Conservation (phyloP, 768 basidiomycete genomes). For the Podaxis sp. region DNA sequence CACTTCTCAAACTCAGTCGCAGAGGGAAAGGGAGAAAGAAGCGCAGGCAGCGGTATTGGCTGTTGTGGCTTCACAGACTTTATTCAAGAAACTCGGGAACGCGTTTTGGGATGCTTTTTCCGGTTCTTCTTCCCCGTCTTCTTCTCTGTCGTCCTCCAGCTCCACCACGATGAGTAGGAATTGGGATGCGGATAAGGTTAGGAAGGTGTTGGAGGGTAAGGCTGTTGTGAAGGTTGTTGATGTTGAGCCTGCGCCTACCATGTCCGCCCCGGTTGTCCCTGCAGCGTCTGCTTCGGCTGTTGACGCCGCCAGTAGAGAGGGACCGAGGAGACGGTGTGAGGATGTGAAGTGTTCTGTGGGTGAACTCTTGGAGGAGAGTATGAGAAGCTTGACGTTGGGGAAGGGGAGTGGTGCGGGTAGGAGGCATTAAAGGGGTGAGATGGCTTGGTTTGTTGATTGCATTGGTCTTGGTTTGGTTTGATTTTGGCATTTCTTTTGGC, state of each 20-base stretch:
- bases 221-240: conserved; percentile 80
- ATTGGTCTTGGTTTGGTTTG: neutral
- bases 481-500: neutral
- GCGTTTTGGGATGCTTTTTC: conserved; percentile 92
- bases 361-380: conserved; percentile 60
- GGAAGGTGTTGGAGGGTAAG: conserved; percentile 76
- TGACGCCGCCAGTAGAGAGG: neutral
- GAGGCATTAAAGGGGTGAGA: neutral
- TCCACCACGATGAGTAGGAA: conserved; percentile 19
- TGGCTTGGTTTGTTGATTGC: neutral
- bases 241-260: conserved; percentile 43
- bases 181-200: conserved; percentile 73
- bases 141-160: conserved; percentile 21
- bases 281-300: neutral
- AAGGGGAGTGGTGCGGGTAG: conserved; percentile 37
- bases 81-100: conserved; percentile 61
- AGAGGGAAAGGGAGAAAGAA: conserved; percentile 24
- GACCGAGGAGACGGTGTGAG: conserved; percentile 10
- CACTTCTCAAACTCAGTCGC: conserved; percentile 17
- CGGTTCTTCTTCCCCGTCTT: conserved; percentile 32
- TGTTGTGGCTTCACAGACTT: conserved; percentile 73
- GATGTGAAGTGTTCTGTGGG: conserved; percentile 14
- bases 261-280: conserved; percentile 9
- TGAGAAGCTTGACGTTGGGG: conserved; percentile 58
- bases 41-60: conserved; percentile 56